Base-by-base conservation (phyloP, 495 filamentous ascomycete genomes). In the Penicillium flavigenum region DNA sequence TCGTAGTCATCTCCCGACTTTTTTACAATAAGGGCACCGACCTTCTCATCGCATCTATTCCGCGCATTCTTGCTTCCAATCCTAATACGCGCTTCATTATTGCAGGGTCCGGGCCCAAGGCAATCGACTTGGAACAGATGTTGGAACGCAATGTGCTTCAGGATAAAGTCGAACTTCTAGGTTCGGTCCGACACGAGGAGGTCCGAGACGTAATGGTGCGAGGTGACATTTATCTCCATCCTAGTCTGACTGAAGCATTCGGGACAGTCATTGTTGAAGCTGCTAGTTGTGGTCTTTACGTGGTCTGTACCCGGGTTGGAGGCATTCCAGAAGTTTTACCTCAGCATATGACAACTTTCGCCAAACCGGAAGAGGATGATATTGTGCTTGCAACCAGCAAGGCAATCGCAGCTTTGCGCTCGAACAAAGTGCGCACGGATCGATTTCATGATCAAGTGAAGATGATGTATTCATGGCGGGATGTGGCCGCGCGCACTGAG, bases 11-110 rank as follows among this genome's bases (percentile, higher is more conserved):
- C 31, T 97, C 92, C 5, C 90, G 94, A 20, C 88, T 98, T 12
- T 98, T 97, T 71, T 97, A 98, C 76, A 98, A 98, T 74, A 98
- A 98, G 69, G 94, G 94, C 45, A 98, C 91, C 6, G 95, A 97
- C 71, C 83, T 98, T 0, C 81, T 98, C 0, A 95, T 96, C 29
- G 93, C 94, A 22, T 89, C 91, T 7, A 94, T 98, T 42, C 94
- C 94, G 2, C 88, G 92, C 49, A 96, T 98, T 32, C 82, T 96
- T 22, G 85, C 90, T 26, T 82, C 83, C 22, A 89, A 98, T 68
- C 90, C 90, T 0, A 90, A 98, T 69, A 93, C 96, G 3, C 91
- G 92, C 46, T 98, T 98, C 72, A 92, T 98, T 67, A 96, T 98
- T 63, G 94, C 89, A 31, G 94, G 94, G 6, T 92, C 89, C 5